phyloP scores from a whole-genome alignment of 805 yeast genomes.

The Kuraishia capsulata region DNA sequence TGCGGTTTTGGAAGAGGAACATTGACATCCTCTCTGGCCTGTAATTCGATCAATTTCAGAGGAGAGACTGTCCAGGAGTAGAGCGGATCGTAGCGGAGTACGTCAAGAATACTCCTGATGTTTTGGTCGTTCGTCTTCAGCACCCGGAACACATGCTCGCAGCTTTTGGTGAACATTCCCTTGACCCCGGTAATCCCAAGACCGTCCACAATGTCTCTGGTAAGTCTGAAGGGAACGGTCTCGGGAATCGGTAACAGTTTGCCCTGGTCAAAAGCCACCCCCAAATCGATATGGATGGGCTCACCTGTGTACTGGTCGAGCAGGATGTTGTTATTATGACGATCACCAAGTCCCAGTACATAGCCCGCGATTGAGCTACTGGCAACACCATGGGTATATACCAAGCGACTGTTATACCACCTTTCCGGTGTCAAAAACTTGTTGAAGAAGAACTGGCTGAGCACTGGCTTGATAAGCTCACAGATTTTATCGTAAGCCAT shows the following conservation, averaged over 20 bases:
- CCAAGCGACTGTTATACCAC: conserved; percentile 63
- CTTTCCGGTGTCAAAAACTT: conserved; percentile 55
- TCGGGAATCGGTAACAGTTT: conserved; percentile 79
- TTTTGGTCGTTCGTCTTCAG: conserved; percentile 57
- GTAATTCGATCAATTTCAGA: conserved; percentile 45
- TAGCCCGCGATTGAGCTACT: conserved; percentile 81
- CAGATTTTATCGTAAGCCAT: conserved; percentile 38
- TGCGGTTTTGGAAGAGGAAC: conserved; percentile 3
- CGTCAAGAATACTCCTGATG: conserved; percentile 76
- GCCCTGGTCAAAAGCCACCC: conserved; percentile 96
- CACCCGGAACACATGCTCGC: conserved; percentile 66
- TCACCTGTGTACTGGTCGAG: conserved; percentile 81
- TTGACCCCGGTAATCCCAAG: conserved; percentile 81
- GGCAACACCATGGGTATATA: conserved; percentile 73
- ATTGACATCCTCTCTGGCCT: conserved; percentile 24
- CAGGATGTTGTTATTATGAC: conserved; percentile 86
- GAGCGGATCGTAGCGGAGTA: conserved; percentile 84
- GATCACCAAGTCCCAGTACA: conserved; percentile 86
- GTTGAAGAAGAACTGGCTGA: conserved; percentile 62
- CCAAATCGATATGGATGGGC: conserved; percentile 92
- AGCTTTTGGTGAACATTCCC: conserved; percentile 65
- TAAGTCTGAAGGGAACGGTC: conserved; percentile 84
- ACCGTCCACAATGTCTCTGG: conserved; percentile 87
- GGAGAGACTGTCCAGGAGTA: conserved; percentile 90
- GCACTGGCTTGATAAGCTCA: conserved; percentile 49